Evolutionary conservation across 176 grass and related monocot genomes (phyloP), one percentile per base, ranked within the genome.

Genomic region (Oropetium thomaeum): DNA sequence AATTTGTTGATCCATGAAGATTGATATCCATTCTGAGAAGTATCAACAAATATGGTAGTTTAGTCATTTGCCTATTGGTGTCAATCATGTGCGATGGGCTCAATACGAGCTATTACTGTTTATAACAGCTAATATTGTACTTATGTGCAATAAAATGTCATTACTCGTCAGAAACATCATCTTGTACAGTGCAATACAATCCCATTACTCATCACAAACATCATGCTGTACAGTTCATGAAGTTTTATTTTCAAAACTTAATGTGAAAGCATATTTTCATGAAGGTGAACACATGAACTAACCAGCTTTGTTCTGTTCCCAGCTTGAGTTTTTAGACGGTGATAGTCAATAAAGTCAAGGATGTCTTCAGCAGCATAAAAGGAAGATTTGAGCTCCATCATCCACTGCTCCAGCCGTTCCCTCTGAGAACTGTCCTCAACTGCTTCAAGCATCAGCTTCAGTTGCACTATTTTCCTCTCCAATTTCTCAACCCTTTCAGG

Each of bases 301-400:
- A 64, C 62, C 62, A 38, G 33, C 33, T 64, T 9, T 5, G 2
- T 12, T n/a, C 2, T 34, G 25, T 28, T 6, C 37, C 20, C 28
- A 42, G 54, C 29, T 0, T 16, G 63, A 27, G 9, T 54, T 17
- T 81, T 1, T 22, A 85, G 70, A 13, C 1, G 6, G 15, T 77
- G 15, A 44, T 88, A 85, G 17, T 84, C 62, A 10, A 75, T 33
- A 15, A 4, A 6, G 30, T 79, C 76, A 15, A 84, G 26, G 34
- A 89, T 52, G 25, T 89, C 67, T 45, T 89, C 70, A 0, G 62
- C 76, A 33, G 84, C 70, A 5, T 83, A 78, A 37, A 79, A 15
- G 38, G 73, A 55, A 78, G 37, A 55, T 38, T 43, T 77, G 37
- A 83, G 67, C 15, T 69, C 67, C 28, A 40, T 4, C 13, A 88